Evolutionary conservation across 305 asterid genomes (phyloP), one percentile per base, ranked within the genome.

Genomic region (Fraxinus xanthoxyloides): DNA sequence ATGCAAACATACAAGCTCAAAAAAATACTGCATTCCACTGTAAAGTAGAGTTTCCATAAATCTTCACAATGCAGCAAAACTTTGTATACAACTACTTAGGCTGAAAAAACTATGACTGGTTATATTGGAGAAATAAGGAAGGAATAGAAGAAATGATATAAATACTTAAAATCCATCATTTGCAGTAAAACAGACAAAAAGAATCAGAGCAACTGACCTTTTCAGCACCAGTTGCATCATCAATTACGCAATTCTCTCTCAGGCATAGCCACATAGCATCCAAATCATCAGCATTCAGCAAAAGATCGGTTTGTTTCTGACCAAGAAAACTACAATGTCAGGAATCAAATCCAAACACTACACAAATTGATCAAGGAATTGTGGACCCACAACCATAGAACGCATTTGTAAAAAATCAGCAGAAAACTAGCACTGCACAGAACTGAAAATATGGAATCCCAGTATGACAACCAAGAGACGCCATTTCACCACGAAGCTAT

Each of bases 261-360:
- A 97, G 87, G 88, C 98, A 94, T 83, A 97, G 97, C 99, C 99
- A 97, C 99, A 97, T 97, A 65, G 98, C 98, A 86, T 97, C 99
- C 92, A 97, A 87, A 87, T 97, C 99, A 87, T 97, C 99, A 77
- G 98, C 99, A 95, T 97, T 97, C 86, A 97, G 92, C 91, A 97
- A 85, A 81, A 91, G 93, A 90, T 97, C 99, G 46, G 98, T 93
- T 97, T 97, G 99, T 91, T 95, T 97, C 99, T 95, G 90, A 80
- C 77, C 85, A 65, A 85, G 82, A 72, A 89, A 78, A 84, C 26
- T 3, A 65, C 35, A 26, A 26, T 23, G 35, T 28, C 75, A 30
- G 7, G 35, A 35, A 73, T 19, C 69, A 61, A 83, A 78, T 73
- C 30, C 77, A 75, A 84, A 43, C 31, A 5, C 23, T 28, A 2